Evolutionary conservation across 2,329 filamentous ascomycete genomes (phyloP), one percentile per base, ranked within the genome.

Genomic region (Exophiala sideris): DNA sequence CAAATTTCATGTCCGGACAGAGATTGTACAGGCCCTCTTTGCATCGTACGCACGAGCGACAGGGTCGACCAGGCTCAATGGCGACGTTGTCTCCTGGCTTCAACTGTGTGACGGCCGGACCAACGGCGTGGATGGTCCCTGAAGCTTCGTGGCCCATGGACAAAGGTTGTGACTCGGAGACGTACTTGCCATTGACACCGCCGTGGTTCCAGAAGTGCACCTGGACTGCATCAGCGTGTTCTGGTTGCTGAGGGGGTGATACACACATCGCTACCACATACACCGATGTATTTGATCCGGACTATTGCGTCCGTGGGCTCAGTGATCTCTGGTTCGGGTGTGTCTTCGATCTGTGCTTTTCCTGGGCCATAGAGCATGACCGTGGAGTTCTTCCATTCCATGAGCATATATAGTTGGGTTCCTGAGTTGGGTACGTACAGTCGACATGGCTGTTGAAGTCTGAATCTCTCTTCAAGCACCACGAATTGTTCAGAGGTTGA

Each of bases 241-340:
- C 24, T 5, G 45, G 32, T 1, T 44, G 10, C 7, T 11, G 48
- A 36, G 21, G 32, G 49, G 9, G 20, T 32, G 11, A 12, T 20
- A 24, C 58, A 69, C 38, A 54, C 57, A 61, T 73, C 71, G 50
- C 70, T 72, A 18, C 72, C 74, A 56, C 73, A 76, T n/a, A 76
- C 71, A 3, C 74, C 74, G 0, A 73, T 66, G 35, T 70, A 76
- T 3, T 70, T 68, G 36, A 78, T 72, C n/a, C 70, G 69, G 7
- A 77, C 64, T 21, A 77, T 66, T 70, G 54, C 59, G 58, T 76
- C 73, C 50, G 71, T 63, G 0, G 68, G 65, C 10, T 71, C 63
- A 6, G 64, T 52, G 4, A 74, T 62, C 3, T 60, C 54, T 2
- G 74, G 73, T 1, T 73, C 60, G 0, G 70, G 68, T 6, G 58